Conservation (phyloP, 1,139 yeast species). For the Hyphopichia burtonii region DNA sequence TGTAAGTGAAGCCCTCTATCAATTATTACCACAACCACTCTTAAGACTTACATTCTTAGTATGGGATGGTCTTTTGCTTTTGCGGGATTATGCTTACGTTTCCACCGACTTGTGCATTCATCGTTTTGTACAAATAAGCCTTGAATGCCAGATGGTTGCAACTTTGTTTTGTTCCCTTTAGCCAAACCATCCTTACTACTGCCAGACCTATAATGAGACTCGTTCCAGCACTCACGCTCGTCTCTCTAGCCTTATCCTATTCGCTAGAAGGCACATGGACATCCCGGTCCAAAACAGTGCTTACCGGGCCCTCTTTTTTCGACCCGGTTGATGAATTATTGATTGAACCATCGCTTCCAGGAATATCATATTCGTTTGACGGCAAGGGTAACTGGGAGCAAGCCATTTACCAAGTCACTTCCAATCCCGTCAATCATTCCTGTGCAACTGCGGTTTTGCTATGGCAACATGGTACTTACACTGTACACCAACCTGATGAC, state of each 20-base stretch:
- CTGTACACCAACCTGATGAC: constrained; percentile 9
- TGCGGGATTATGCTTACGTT: too few species aligned
- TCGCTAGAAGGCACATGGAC: constrained; percentile 28
- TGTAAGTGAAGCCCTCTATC: too few species aligned
- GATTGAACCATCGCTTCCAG: constrained; percentile 29
- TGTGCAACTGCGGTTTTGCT: constrained; percentile 27
- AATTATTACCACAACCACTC: too few species aligned
- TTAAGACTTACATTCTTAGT: too few species aligned
- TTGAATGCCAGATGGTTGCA: not conserved
- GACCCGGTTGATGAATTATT: constrained; percentile 29
- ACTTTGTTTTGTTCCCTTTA: not conserved
- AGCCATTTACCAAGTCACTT: constrained; percentile 24
- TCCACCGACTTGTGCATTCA: too few species aligned
- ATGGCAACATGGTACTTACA: constrained; percentile 32
- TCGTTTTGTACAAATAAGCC: not conserved
- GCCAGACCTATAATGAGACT: too few species aligned
- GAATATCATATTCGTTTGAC: constrained; percentile 31
- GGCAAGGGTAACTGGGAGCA: constrained; percentile 28
- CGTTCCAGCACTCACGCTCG: too few species aligned
- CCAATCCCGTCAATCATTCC: constrained; percentile 23
- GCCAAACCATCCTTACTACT: too few species aligned
- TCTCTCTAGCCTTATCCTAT: too few species aligned
- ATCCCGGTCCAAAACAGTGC: constrained; percentile 24
- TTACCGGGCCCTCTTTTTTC: constrained; percentile 28
- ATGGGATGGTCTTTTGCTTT: too few species aligned